These are phyloP conservation scores for Pezicula carpinea DNA, from an alignment of 2,329 filamentous ascomycete genomes.

Conservation along the genomic window DNA sequence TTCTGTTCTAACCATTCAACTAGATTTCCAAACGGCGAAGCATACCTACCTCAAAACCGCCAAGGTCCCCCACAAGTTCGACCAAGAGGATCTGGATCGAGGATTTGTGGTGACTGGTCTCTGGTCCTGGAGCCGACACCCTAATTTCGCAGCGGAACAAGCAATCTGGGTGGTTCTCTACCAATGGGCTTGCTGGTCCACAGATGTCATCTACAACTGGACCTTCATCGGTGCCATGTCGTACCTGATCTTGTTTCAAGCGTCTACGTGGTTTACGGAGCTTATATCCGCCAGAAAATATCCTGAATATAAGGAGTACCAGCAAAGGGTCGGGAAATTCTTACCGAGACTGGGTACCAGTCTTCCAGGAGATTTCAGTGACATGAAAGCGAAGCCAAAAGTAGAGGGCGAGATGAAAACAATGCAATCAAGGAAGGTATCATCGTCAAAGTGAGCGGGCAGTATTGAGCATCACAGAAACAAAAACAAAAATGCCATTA, in stretches of 20 bases:
- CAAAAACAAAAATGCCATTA: too few relatives aligned
- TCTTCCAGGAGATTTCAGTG: slow-evolving; percentile 4
- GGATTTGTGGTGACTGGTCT: slow-evolving; percentile 83
- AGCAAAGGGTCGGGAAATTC: slow-evolving; percentile 77
- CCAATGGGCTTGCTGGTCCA: slow-evolving; percentile 77
- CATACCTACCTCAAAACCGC: slow-evolving; percentile 66
- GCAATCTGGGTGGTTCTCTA: slow-evolving; percentile 85
- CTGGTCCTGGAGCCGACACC: slow-evolving; percentile 85
- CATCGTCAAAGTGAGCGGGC: too few relatives aligned
- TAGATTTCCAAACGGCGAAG: slow-evolving; percentile 80
- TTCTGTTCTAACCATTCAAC: neutral
- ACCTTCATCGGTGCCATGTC: slow-evolving; percentile 62
- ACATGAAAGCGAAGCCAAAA: slow-evolving; percentile 1
- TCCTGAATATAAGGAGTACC: slow-evolving; percentile 80
- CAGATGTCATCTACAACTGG: slow-evolving; percentile 72
- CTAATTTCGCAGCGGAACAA: slow-evolving; percentile 93
- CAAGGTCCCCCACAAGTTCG: slow-evolving; percentile 61
- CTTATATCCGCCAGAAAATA: slow-evolving; percentile 77
- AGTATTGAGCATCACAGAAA: too few relatives aligned
- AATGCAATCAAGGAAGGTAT: neutral
- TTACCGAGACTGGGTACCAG: slow-evolving; percentile 47
- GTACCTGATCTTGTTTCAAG: slow-evolving; percentile 81
- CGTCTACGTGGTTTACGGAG: slow-evolving; percentile 85
- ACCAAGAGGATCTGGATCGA: slow-evolving; percentile 74
- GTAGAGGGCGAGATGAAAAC: neutral